phyloP scores from a whole-genome alignment of 257 asterid species.

The Solanum megistacrolobum region DNA sequence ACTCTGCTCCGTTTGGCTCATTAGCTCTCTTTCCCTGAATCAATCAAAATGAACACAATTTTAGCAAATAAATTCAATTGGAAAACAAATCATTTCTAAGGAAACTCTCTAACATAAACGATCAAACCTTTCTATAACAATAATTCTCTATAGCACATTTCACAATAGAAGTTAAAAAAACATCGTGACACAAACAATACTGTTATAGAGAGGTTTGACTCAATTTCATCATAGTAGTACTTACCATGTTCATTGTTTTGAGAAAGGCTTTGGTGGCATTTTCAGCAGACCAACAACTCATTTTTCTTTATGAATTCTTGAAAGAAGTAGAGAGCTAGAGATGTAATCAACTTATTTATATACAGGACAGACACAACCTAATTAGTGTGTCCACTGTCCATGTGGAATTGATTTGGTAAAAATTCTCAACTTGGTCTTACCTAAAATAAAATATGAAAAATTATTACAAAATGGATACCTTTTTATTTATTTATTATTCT shows the following conservation, averaged over 20 bases:
- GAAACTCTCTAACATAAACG: neutral
- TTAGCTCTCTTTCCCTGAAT: conserved; percentile 46
- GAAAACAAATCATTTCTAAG: neutral
- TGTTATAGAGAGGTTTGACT: neutral
- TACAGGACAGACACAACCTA: neutral
- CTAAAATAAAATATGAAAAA: neutral
- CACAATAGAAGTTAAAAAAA: neutral
- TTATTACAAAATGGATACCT: neutral
- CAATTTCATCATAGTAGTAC: neutral
- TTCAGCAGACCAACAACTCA: conserved; percentile 91
- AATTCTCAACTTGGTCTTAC: neutral
- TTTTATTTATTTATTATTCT: neutral
- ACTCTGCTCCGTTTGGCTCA: conserved; percentile 71
- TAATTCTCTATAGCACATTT: neutral
- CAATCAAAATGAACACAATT: neutral
- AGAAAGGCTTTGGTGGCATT: conserved; percentile 84
- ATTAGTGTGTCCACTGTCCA: neutral
- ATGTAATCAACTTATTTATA: neutral
- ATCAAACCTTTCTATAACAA: neutral
- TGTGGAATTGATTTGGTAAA: neutral
- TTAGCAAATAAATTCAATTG: neutral
- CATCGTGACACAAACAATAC: too few species aligned
- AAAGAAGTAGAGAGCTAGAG: conserved; percentile 4
- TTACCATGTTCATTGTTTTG: conserved; percentile 71
- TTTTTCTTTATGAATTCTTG: neutral